Base-by-base conservation (phyloP, 2,329 filamentous ascomycete species). In the Huntiella decipiens region DNA sequence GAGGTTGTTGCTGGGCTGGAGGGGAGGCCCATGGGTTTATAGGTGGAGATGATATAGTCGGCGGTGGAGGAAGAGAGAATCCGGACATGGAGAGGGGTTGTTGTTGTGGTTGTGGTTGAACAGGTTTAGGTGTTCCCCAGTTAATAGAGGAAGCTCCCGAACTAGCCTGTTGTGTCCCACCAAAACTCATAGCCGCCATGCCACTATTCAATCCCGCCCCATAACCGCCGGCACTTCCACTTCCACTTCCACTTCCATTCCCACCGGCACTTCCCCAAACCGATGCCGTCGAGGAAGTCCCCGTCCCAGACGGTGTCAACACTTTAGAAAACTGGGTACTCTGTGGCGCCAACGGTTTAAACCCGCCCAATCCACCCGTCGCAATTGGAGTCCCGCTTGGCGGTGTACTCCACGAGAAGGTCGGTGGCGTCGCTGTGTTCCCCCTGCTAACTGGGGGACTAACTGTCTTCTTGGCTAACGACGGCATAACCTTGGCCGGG, bases 381-480 rank as follows among this genome's bases (percentile, higher is more conserved):
- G 22, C 5, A 28, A 2, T 28, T 6, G 22, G 22, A 6, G 58
- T 57, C 12, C 62, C 61, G 4, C 70, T 61, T 7, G 62, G 64
- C 8, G 73, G 71, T 2, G 73, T 76, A 2, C 76, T 79, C 76
- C 77, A 81, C 5, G 75, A 68, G 57, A 80, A 80, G 3, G 69
- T 62, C 0, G 68, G 64, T 2, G 66, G 46, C 5, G 46, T 43
- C 13, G 13, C 28, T n/a, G 43, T 36, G 5, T 17, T 41, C 28
- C 19, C 28, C 39, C 19, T 41, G 17, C 19, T 31, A 2, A 37
- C 15, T 8, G 22, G 22, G 6, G 22, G 22, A 6, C 35, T 37
- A 3, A 35, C 32, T 0, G 38, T 15, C 12, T 43, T 47, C 8
- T 38, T 36, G 5, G 34, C 34, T 11, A 15, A 10, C 13, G n/a